Evolutionary conservation across 345 rosid genomes (phyloP).

Genomic region (Moringa oleifera): DNA sequence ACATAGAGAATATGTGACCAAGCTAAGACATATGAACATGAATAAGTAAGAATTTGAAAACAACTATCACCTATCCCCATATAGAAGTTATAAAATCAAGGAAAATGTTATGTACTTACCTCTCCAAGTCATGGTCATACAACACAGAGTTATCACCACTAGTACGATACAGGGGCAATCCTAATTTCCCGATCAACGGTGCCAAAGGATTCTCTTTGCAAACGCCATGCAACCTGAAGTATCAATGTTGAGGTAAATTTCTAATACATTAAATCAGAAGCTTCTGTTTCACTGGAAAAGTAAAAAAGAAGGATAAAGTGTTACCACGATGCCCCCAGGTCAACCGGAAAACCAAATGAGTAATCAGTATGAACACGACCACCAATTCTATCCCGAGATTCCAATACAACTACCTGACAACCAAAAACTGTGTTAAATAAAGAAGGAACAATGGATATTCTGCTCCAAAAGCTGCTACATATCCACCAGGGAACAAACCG

Average conservation of each 20-base stretch:
- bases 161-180: constrained; percentile 85
- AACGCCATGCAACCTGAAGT: constrained; percentile 86
- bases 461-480: too few relatives aligned
- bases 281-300: neutral
- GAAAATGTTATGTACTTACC: constrained; percentile 31
- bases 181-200: constrained; percentile 77
- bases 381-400: constrained; percentile 83
- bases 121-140: constrained; percentile 95
- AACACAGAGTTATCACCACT: constrained; percentile 93
- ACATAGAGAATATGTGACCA: neutral
- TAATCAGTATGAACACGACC: constrained; percentile 80
- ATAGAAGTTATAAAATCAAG: neutral
- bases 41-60: too few relatives aligned
- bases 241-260: constrained; percentile 9
- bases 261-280: neutral
- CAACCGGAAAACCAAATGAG: constrained; percentile 91
- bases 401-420: constrained; percentile 66
- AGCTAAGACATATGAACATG: neutral
- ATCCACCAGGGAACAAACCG: too few relatives aligned
- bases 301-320: neutral
- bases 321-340: constrained; percentile 98
- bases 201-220: constrained; percentile 93
- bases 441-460: too few relatives aligned
- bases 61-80: neutral
- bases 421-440: too few relatives aligned